A percentile compares a stretch with the other conserved stretches of the same genome.
Evolutionary conservation across 225 moss, liverwort and hornwort species (phyloP).

Genomic region (Rhytidiadelphus loreus): DNA sequence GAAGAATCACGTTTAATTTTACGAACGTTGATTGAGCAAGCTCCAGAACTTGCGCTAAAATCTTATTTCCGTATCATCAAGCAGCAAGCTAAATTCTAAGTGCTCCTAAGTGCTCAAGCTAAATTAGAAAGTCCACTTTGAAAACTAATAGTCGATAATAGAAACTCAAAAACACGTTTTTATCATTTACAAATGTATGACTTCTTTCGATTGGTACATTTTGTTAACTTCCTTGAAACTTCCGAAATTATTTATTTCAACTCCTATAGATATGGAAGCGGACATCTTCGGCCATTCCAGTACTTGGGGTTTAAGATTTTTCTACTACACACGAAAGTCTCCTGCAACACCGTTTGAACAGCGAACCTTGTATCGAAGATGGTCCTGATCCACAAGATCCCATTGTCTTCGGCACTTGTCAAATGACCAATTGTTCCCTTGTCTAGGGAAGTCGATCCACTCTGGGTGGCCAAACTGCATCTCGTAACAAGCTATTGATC

Average conservation of each 20-base stretch:
- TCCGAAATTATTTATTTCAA: neutral
- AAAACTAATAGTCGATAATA: neutral
- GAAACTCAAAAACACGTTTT: neutral
- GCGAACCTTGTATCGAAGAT: slow-evolving; percentile 76
- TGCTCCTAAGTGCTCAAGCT: neutral
- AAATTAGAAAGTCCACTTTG: neutral
- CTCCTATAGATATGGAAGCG: neutral
- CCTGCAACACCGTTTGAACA: neutral
- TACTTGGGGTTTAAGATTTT: neutral
- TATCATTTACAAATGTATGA: neutral
- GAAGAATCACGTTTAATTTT: neutral
- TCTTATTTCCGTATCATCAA: neutral
- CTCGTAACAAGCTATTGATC: neutral
- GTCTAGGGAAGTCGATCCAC: slow-evolving; percentile 95
- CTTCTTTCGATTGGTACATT: neutral
- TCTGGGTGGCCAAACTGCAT: slow-evolving; percentile 91
- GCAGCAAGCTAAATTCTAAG: neutral
- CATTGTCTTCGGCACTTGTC: slow-evolving; percentile 84
- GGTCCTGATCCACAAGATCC: slow-evolving; percentile 72
- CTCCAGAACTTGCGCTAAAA: neutral
- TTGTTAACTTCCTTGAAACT: neutral
- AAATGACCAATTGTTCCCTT: slow-evolving; percentile 84
- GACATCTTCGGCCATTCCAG: neutral
- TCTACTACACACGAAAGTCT: neutral
- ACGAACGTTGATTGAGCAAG: neutral